Evolutionary conservation across 2,329 filamentous ascomycete species (phyloP).

Genomic region (Setomelanomma holmii): DNA sequence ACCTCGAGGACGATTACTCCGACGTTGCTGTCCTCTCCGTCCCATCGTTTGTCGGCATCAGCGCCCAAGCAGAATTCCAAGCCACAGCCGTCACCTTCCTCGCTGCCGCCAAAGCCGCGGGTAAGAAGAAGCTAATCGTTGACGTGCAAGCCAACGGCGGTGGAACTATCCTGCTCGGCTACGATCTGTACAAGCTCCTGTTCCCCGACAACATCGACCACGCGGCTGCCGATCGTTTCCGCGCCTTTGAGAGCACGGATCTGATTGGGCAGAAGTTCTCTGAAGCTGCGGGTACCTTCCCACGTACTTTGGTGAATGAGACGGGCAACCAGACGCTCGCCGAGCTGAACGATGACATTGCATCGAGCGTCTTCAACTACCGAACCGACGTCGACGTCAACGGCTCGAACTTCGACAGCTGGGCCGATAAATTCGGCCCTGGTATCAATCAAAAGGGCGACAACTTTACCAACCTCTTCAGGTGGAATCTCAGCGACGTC

Average conservation of each 20-base stretch:
- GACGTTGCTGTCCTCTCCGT: constrained; percentile 56
- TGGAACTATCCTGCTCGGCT: constrained; percentile 65
- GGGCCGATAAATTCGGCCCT: constrained; percentile 57
- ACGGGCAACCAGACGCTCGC: constrained; percentile 48
- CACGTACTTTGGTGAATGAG: constrained; percentile 34
- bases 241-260: constrained; percentile 57
- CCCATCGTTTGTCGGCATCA: constrained; percentile 49
- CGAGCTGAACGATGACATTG: constrained; percentile 39
- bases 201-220: constrained; percentile 58
- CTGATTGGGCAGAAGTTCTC: constrained; percentile 53
- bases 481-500: constrained; percentile 57
- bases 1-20: constrained; percentile 53
- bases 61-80: constrained; percentile 49
- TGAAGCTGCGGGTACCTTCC: constrained; percentile 35
- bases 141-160: constrained; percentile 67
- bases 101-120: constrained; percentile 53
- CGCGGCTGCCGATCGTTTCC: constrained; percentile 60
- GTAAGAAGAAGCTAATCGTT: constrained; percentile 67
- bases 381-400: constrained; percentile 56
- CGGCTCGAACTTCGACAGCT: constrained; percentile 57
- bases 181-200: constrained; percentile 67
- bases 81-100: constrained; percentile 52
- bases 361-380: constrained; percentile 56
- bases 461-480: constrained; percentile 64
- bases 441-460: constrained; percentile 53